These are phyloP conservation scores for Colletotrichum euphorbiae DNA, from an alignment of 2,329 filamentous ascomycete genomes.

Conservation along the genomic window DNA sequence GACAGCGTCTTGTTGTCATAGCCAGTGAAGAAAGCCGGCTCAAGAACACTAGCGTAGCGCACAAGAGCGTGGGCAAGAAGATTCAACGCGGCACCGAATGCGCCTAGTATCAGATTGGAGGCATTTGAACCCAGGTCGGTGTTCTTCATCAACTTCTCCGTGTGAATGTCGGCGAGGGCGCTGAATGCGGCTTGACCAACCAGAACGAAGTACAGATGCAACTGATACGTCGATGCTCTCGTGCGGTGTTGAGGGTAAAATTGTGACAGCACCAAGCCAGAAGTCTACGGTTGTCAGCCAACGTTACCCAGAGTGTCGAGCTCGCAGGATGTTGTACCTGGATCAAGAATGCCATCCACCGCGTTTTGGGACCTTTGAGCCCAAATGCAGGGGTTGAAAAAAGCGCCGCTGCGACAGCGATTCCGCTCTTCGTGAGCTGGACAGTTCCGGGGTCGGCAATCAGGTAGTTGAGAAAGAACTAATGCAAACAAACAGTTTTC, in stretches of 20 bases:
- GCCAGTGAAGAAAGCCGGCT: constrained; percentile 43
- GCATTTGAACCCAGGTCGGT: constrained; percentile 46
- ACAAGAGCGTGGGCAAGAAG: constrained; percentile 45
- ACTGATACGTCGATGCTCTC: constrained; percentile 42
- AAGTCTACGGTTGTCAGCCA: constrained; percentile 38
- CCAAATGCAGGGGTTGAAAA: constrained; percentile 43
- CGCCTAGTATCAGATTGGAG: constrained; percentile 47
- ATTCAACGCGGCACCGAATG: constrained; percentile 45
- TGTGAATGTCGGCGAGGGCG: constrained; percentile 47
- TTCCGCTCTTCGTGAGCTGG: constrained; percentile 46
- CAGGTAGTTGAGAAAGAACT: constrained; percentile 48
- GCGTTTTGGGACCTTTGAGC: constrained; percentile 43
- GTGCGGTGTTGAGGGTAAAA: constrained; percentile 44
- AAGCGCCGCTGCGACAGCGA: constrained; percentile 46
- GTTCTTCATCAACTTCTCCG: constrained; percentile 47
- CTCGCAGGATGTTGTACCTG: constrained; percentile 40
- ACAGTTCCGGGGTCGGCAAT: constrained; percentile 48
- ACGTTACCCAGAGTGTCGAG: fast-evolving
- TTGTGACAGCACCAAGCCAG: constrained; percentile 47
- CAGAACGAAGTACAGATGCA: constrained; percentile 46
- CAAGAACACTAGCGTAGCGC: constrained; percentile 42
- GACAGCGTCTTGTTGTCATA: constrained; percentile 44
- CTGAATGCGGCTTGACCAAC: constrained; percentile 47
- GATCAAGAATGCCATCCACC: constrained; percentile 49
- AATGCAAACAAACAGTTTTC: background rate